Percentiles rank a stretch among this genome's conserved stretches.
These are phyloP conservation scores for Penicillium lividum DNA, from an alignment of 495 filamentous ascomycete genomes.

Conservation along the genomic window DNA sequence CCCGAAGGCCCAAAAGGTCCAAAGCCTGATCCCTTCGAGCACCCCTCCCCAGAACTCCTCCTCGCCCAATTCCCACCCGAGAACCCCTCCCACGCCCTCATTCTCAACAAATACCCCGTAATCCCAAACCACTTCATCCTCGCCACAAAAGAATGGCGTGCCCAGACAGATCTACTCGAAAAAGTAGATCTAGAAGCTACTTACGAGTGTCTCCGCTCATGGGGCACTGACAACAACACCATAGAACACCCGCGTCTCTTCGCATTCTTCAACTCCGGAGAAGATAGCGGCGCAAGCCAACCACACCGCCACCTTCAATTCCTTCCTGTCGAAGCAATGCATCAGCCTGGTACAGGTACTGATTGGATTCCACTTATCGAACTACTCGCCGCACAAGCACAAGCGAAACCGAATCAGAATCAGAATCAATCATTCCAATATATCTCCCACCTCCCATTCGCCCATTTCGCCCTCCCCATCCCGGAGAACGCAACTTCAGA, in stretches of 20 bases:
- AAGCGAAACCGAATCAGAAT: slow-evolving; percentile 1
- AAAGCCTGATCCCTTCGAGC: slow-evolving; percentile 73
- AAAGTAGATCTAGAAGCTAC: slow-evolving; percentile 64
- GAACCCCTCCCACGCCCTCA: slow-evolving; percentile 61
- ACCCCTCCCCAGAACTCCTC: slow-evolving; percentile 62
- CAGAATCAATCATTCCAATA: slow-evolving; percentile 21
- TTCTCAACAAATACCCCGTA: slow-evolving; percentile 82
- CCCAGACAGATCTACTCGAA: slow-evolving; percentile 69
- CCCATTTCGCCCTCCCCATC: slow-evolving; percentile 49
- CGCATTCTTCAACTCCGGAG: slow-evolving; percentile 83
- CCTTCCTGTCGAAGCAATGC: slow-evolving; percentile 69
- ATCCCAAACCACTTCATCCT: slow-evolving; percentile 81
- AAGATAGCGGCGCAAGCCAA: slow-evolving; percentile 76
- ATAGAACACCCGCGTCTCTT: slow-evolving; percentile 46
- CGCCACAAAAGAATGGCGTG: slow-evolving; percentile 63
- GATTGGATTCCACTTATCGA: slow-evolving; percentile 61
- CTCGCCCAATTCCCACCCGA: slow-evolving; percentile 54
- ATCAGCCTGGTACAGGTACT: slow-evolving; percentile 39
- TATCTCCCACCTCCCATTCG: slow-evolving; percentile 48
- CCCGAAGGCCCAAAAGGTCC: slow-evolving; percentile 33
- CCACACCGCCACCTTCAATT: slow-evolving; percentile 81
- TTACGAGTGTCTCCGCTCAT: slow-evolving; percentile 65
- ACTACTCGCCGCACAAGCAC: slow-evolving; percentile 25
- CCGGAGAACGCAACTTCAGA: slow-evolving; percentile 39
- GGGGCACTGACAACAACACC: slow-evolving; percentile 38